Base-by-base conservation (phyloP, 116 monocot species). In the Dioscorea cayenensis region DNA sequence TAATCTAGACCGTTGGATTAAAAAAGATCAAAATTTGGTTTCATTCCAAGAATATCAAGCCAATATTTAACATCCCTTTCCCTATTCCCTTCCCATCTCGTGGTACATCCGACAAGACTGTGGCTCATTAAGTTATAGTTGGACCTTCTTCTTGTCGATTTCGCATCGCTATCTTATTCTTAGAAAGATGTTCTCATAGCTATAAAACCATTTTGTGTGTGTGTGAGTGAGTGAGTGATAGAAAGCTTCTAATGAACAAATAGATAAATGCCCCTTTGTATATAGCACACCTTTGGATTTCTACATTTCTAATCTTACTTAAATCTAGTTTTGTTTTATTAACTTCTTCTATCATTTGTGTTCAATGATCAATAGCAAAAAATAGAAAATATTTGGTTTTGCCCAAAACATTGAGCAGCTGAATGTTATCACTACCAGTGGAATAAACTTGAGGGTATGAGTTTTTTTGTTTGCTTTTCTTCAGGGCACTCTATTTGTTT, bases 381-480 rank as follows among this genome's bases (percentile, higher is more conserved):
- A 87, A 73, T 92, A 89, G 75, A 95, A 95, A 80, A 76, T 78
- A 52, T 74, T 86, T 51, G 92, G 89, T 64, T 82, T 76, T 69
- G 95, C 89, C 70, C 89, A 92, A 71, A 95, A 89, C 64, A 92
- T 92, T 66, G 95, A 97, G 28, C 97, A 90, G 17, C 78, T 97
- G 25, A 97, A 97, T 84, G 93, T 90, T 86, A 93, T 97, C 65
- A 97, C 89, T 55, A 90, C 90, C 49, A 96, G 96, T 66, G 95
- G 95, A 70, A 89, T 95, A 51, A 85, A 95, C 77, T 67, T 95
- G 67, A 89, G 87, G 95, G 90, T 90, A 86, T 70, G 52, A 10
- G 7, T 25, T 25, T 25, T 25, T 18, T 52, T 52, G 52, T 52
- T 52, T 7, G 52, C 1, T 2, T 52, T 52, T 3, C 52, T 52